Conservation (phyloP, 2,329 filamentous ascomycete species). For the Ceratocystis destructans region DNA sequence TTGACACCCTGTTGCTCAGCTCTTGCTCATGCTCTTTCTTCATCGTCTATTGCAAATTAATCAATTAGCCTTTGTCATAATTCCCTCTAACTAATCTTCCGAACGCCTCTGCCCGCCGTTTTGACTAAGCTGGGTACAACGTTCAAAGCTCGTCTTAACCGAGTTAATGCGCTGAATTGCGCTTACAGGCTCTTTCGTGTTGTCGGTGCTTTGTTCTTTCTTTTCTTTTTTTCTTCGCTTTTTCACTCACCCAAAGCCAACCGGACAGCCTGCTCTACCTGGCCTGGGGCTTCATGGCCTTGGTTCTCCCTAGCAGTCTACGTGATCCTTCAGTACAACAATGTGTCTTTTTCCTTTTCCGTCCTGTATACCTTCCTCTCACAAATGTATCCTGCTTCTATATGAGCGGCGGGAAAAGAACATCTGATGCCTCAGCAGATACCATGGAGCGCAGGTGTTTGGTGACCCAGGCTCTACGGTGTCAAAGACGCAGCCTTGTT, state of each 20-base stretch:
- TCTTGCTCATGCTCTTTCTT: no score
- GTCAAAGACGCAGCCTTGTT: no score
- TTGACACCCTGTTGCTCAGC: no score
- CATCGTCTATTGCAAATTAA: no score
- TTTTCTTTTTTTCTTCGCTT: not conserved
- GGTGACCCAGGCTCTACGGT: no score
- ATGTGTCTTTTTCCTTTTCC: not conserved
- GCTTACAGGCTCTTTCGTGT: not conserved
- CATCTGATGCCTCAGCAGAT: no score
- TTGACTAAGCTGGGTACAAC: not conserved
- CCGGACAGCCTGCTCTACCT: not conserved
- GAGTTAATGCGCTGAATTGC: not conserved
- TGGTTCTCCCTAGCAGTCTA: not conserved
- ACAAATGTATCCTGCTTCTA: not conserved
- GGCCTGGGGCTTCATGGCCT: not conserved
- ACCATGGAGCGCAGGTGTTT: no score
- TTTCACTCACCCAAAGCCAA: no score
- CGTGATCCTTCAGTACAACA: not conserved
- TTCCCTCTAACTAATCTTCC: not conserved
- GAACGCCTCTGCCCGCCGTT: not conserved
- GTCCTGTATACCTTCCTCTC: not conserved
- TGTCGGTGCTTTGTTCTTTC: not conserved
- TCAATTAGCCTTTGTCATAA: not conserved
- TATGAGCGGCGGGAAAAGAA: no score
- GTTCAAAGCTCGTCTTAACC: not conserved